A percentile compares a stretch with the other conserved stretches of the same genome.
Conservation (phyloP, 192 early-diverging fungal species). For the Pecoramyces ruminantium region DNA sequence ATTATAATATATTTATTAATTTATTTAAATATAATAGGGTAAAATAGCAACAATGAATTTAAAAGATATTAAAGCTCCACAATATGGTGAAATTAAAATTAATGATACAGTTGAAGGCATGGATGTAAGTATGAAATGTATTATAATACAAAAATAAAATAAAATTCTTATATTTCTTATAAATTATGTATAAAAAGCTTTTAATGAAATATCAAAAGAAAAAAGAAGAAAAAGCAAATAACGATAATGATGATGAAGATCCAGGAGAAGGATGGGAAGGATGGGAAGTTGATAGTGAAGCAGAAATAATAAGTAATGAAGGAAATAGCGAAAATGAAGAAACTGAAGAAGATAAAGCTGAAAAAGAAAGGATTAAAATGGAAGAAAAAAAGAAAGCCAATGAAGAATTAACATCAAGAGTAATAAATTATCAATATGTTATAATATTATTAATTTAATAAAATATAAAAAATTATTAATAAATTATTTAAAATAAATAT, state of each 20-base stretch:
- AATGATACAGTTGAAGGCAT: constrained; percentile 61
- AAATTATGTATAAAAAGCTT: neutral
- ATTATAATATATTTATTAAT: too few relatives aligned
- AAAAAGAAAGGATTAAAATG: constrained; percentile 6
- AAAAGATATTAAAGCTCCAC: constrained; percentile 33
- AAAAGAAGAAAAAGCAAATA: constrained; percentile 14
- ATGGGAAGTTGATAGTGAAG: constrained; percentile 8
- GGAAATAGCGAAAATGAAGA: constrained; percentile 7
- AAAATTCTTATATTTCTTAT: constrained; percentile 9
- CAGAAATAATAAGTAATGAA: constrained; percentile 5
- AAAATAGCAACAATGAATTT: constrained; percentile 62
- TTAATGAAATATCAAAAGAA: constrained; percentile 1
- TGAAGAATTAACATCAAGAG: constrained; percentile 3
- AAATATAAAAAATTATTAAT: too few relatives aligned
- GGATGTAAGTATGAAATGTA: constrained; percentile 19
- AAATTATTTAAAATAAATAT: too few relatives aligned
- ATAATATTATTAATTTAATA: too few relatives aligned
- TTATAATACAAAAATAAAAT: neutral
- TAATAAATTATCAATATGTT: too few relatives aligned
- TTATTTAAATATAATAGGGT: constrained; percentile 25
- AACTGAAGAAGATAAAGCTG: constrained; percentile 4
- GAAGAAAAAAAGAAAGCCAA: constrained; percentile 9
- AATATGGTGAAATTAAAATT: constrained; percentile 56
- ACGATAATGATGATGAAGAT: constrained; percentile 14
- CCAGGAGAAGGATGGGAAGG: constrained; percentile 8